phyloP scores from a whole-genome alignment of 352 stramenopile genomes.

The Halophytophthora polymorphica region DNA sequence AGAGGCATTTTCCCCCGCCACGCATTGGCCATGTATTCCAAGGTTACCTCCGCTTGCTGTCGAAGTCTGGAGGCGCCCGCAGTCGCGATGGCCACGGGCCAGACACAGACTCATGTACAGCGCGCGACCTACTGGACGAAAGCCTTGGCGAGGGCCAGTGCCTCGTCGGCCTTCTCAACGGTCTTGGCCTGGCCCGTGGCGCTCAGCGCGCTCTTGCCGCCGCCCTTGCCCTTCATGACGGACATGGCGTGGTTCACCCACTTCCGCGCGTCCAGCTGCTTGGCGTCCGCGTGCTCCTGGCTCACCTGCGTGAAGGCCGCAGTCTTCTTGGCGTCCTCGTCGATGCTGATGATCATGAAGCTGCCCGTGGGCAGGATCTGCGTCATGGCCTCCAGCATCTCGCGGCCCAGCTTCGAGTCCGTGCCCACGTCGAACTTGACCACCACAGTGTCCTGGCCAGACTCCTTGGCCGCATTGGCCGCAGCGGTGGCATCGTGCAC shows the following conservation, averaged over 20 bases:
- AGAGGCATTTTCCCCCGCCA: too few relatives aligned
- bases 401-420: conserved; percentile 93
- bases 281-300: conserved; percentile 64
- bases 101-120: too few relatives aligned
- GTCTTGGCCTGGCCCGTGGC: conserved; percentile 82
- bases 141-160: conserved; percentile 59
- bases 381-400: conserved; percentile 92
- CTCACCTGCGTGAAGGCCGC: conserved; percentile 92
- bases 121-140: conserved; percentile 52
- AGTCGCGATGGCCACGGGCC: too few relatives aligned
- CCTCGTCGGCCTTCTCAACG: conserved; percentile 63
- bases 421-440: conserved; percentile 92
- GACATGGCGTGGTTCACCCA: conserved; percentile 93
- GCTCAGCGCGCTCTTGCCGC: conserved; percentile 88
- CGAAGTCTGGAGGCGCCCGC: too few relatives aligned
- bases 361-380: conserved; percentile 76
- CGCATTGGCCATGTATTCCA: too few relatives aligned
- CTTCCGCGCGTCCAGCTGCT: conserved; percentile 86
- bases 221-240: conserved; percentile 93
- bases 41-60: too few relatives aligned
- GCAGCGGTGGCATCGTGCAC: conserved; percentile 55
- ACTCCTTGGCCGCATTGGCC: conserved; percentile 57
- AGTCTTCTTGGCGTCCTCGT: conserved; percentile 91
- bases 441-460: conserved; percentile 70
- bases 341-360: conserved; percentile 92